Conservation (phyloP, 805 yeast genomes). For the Nakazawaea laoshanensis region DNA sequence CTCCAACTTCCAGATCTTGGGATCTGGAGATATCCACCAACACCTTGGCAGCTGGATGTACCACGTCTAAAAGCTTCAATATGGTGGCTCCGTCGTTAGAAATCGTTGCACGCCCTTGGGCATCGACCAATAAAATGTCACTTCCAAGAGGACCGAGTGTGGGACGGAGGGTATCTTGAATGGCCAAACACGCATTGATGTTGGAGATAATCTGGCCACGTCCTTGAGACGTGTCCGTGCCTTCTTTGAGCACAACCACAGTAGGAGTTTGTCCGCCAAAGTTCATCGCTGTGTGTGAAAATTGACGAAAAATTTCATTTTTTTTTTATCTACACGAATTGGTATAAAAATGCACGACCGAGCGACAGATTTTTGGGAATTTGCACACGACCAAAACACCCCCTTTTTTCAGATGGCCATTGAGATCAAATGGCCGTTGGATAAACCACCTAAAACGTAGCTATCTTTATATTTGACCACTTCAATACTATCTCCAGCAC, state of each 20-base stretch:
- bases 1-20: slow-evolving; percentile 98
- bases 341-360: background rate
- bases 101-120: slow-evolving; percentile 82
- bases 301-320: no score
- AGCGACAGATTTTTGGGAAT: background rate
- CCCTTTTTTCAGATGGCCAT: slow-evolving; percentile 41
- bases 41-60: slow-evolving; percentile 97
- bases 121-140: slow-evolving; percentile 82
- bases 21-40: slow-evolving; percentile 91
- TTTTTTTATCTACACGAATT: slow-evolving; percentile 2
- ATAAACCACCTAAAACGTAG: slow-evolving; percentile 57
- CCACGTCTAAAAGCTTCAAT: slow-evolving; percentile 82
- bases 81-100: slow-evolving; percentile 99
- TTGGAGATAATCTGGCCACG: slow-evolving; percentile 91
- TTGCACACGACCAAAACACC: background rate
- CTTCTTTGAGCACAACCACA: slow-evolving; percentile 95
- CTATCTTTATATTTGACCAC: slow-evolving; percentile 50
- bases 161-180: slow-evolving; percentile 90
- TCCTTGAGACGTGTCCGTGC: slow-evolving; percentile 96
- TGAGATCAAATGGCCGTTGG: slow-evolving; percentile 49
- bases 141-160: slow-evolving; percentile 97
- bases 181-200: slow-evolving; percentile 94
- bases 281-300: slow-evolving; percentile 51
- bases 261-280: slow-evolving; percentile 94
- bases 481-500: slow-evolving; percentile 31